Evolutionary conservation across 768 basidiomycete species (phyloP).

Genomic region (Botryobasidium botryosum): DNA sequence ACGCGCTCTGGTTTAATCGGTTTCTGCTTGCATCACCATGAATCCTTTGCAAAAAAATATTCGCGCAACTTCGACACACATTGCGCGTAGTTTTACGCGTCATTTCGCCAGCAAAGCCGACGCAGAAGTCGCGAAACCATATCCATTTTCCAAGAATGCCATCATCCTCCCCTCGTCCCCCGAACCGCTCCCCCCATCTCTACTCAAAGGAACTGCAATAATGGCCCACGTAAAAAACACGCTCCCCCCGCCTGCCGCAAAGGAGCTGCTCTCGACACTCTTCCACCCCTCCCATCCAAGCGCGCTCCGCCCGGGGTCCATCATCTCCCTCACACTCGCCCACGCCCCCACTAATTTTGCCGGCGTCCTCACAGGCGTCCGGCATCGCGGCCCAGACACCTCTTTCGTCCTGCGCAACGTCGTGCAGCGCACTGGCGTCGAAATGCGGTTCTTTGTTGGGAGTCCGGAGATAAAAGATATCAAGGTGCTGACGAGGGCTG

Average conservation of each 20-base stretch:
- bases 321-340: conserved; percentile 60
- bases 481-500: conserved; percentile 42
- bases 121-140: too few species aligned
- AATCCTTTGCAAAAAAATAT: too few species aligned
- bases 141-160: conserved; percentile 61
- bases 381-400: conserved; percentile 71
- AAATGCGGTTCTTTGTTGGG: conserved; percentile 78
- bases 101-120: too few species aligned
- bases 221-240: conserved; percentile 57
- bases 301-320: conserved; percentile 67
- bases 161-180: conserved; percentile 26
- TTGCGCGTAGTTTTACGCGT: too few species aligned
- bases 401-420: conserved; percentile 83
- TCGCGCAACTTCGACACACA: too few species aligned
- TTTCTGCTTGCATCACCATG: too few species aligned
- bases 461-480: conserved; percentile 82
- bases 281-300: conserved; percentile 57
- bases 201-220: conserved; percentile 55
- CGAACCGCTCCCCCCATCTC: conserved; percentile 22
- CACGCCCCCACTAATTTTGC: conserved; percentile 73
- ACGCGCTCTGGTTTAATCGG: too few species aligned
- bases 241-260: conserved; percentile 50
- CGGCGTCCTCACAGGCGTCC: conserved; percentile 71
- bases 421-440: conserved; percentile 78
- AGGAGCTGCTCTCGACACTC: conserved; percentile 42